Evolutionary conservation across 345 rosid species (phyloP).

Genomic region (Odontarrhena argentea): DNA sequence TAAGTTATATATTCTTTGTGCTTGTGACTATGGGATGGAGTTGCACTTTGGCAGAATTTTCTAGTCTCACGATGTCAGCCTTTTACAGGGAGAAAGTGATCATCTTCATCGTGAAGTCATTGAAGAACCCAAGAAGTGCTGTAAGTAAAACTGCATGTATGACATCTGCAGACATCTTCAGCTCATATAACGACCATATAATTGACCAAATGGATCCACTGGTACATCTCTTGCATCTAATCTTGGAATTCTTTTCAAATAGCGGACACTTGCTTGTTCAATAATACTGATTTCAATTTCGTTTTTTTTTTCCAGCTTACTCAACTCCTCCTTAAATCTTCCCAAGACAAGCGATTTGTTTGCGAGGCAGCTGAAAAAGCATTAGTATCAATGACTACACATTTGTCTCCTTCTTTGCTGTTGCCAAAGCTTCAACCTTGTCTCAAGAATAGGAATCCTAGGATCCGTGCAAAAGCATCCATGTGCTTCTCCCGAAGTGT

Average conservation of each 20-base stretch:
- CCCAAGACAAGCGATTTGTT: slow-evolving; percentile 88
- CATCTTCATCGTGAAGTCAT: slow-evolving; percentile 65
- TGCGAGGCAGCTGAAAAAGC: slow-evolving; percentile 90
- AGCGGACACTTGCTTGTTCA: background rate
- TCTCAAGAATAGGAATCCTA: slow-evolving; percentile 71
- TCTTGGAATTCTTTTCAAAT: background rate
- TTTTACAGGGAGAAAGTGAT: slow-evolving; percentile 62
- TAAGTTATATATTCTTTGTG: slow-evolving; percentile 50
- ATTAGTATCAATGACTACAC: slow-evolving; percentile 63
- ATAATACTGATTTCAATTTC: slow-evolving; percentile 9
- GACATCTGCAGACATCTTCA: slow-evolving; percentile 77
- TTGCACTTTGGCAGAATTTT: slow-evolving; percentile 8
- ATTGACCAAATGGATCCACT: slow-evolving; percentile 66
- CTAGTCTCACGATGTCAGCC: slow-evolving; percentile 27
- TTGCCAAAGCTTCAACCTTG: slow-evolving; percentile 74
- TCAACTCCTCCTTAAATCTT: slow-evolving; percentile 89
- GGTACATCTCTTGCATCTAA: slow-evolving; percentile 45
- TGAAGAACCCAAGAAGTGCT: slow-evolving; percentile 96
- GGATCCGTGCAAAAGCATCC: slow-evolving; percentile 80
- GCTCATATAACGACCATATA: slow-evolving; percentile 59
- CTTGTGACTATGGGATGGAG: background rate
- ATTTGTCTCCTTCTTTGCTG: slow-evolving; percentile 58
- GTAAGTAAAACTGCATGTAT: slow-evolving; percentile 86
- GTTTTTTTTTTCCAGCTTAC: slow-evolving; percentile 56
- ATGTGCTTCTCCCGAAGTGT: slow-evolving; percentile 74